Conservation (phyloP, 208 protist species). For the Acanthamoeba castellanii region DNA sequence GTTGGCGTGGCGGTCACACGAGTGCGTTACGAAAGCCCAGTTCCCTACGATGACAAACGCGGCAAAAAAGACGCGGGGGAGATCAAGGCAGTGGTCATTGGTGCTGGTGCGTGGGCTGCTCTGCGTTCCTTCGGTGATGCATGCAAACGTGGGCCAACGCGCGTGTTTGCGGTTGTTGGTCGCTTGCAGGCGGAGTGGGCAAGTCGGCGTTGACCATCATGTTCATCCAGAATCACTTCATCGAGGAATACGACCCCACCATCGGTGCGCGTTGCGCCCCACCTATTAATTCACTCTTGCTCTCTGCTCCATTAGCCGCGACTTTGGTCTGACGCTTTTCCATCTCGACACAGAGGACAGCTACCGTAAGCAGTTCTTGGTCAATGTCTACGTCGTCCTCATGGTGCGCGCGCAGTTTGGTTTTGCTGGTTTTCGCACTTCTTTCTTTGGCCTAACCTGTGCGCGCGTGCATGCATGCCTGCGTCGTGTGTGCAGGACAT, state of each 20-base stretch:
- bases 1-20: too few relatives aligned
- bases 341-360: neutral
- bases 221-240: constrained; percentile 86
- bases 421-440: neutral
- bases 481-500: constrained; percentile 83
- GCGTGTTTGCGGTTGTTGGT: too few relatives aligned
- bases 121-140: too few relatives aligned
- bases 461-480: neutral
- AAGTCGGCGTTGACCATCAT: constrained; percentile 91
- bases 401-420: neutral
- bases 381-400: neutral
- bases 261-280: neutral
- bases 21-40: too few relatives aligned
- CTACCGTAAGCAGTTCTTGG: neutral
- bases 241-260: constrained; percentile 83
- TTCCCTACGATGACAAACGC: too few relatives aligned
- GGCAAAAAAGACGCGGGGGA: too few relatives aligned
- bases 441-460: neutral
- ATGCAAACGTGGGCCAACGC: too few relatives aligned
- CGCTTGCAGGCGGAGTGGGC: constrained; percentile 86
- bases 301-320: neutral
- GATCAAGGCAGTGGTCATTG: too few relatives aligned
- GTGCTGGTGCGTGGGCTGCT: too few relatives aligned
- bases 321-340: too few relatives aligned
- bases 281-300: neutral